A percentile compares a stretch with the other conserved stretches of the same genome.
Conservation (phyloP, 176 grass and related monocot species). For the Poa pratensis region DNA sequence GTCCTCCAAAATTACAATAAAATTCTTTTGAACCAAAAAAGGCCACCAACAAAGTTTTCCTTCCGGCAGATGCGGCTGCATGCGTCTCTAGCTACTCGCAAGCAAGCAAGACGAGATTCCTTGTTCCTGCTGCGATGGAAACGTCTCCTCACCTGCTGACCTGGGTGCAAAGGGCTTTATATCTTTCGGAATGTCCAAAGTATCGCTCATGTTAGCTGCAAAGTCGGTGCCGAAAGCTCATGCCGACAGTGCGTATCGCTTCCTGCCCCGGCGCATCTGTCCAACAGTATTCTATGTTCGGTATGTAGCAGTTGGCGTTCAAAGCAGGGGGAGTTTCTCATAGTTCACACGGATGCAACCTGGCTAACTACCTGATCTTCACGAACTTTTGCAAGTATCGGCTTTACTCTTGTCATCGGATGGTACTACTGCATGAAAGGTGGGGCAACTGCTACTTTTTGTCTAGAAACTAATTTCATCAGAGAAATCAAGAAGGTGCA, state of each 20-base stretch:
- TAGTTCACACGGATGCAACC: neutral
- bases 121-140: neutral
- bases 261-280: neutral
- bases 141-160: conserved; percentile 36
- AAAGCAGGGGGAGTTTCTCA: neutral
- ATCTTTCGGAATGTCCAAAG: conserved; percentile 41
- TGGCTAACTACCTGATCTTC: neutral
- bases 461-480: neutral
- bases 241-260: conserved; percentile 36
- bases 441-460: neutral
- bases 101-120: conserved; percentile 42
- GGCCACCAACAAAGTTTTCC: no score
- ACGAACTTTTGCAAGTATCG: neutral
- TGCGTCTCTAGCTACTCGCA: neutral
- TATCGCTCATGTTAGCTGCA: conserved; percentile 7
- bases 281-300: neutral
- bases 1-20: no score
- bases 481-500: neutral
- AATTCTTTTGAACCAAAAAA: no score
- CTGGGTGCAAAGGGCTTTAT: conserved; percentile 21
- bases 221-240: conserved; percentile 57
- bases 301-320: neutral
- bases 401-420: neutral
- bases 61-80: neutral
- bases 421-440: neutral